phyloP scores from a whole-genome alignment of 192 early-diverging fungal species.

The Gonapodya sp. region DNA sequence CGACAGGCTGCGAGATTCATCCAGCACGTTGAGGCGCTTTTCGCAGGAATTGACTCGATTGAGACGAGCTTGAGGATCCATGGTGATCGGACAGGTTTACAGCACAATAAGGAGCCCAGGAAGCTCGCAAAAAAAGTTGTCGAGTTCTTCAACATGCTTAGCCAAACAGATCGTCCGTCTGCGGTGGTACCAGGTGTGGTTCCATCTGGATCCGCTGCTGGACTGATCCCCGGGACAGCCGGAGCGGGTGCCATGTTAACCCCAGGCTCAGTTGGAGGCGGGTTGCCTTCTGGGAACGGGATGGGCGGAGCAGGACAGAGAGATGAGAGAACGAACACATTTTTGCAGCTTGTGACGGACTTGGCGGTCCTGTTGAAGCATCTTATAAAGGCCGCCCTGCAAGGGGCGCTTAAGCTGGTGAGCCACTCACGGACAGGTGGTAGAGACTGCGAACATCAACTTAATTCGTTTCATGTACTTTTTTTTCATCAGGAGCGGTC shows the following conservation, averaged over 20 bases:
- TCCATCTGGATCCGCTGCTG: not conserved
- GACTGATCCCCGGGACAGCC: not conserved
- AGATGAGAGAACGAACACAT: not conserved
- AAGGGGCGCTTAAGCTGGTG: not conserved
- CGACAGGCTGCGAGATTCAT: conserved; percentile 78
- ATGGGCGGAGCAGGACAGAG: not conserved
- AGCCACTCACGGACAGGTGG: too few relatives aligned
- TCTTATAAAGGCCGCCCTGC: not conserved
- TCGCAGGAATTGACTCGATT: conserved; percentile 78
- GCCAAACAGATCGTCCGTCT: conserved; percentile 43
- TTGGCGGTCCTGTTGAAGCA: not conserved
- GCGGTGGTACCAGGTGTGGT: not conserved
- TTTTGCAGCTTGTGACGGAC: conserved; percentile 6
- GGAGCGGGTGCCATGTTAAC: not conserved
- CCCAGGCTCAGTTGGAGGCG: not conserved
- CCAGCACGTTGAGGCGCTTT: conserved; percentile 84
- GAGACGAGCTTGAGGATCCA: conserved; percentile 59
- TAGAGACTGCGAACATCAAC: too few relatives aligned
- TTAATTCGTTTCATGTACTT: too few relatives aligned
- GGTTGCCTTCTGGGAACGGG: not conserved
- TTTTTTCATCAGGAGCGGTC: conserved; percentile 35
- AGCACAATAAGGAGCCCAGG: conserved; percentile 83
- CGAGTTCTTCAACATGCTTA: conserved; percentile 85
- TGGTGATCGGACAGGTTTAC: conserved; percentile 49
- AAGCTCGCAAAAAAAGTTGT: conserved; percentile 91